Percentiles rank a stretch among this genome's conserved stretches.
Conservation (phyloP, 139 green algal genomes). For the Edaphochlamys debaryana region DNA sequence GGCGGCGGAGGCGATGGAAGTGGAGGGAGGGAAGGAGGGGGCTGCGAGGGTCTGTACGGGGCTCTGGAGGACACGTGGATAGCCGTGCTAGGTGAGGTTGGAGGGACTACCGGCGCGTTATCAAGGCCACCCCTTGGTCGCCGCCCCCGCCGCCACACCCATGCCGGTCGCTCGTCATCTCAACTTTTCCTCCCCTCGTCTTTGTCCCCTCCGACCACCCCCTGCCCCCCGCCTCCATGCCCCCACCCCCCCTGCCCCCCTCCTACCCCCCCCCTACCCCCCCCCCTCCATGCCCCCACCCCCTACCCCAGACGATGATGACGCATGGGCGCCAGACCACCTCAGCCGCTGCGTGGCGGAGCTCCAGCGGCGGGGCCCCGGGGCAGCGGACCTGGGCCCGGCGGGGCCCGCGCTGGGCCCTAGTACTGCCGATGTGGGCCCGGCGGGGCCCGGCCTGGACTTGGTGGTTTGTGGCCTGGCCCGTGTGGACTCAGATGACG, state of each 20-base stretch:
- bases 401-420: too few species aligned
- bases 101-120: background rate
- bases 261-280: too few species aligned
- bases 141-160: background rate
- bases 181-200: too few species aligned
- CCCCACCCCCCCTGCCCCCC: too few species aligned
- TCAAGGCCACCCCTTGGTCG: background rate
- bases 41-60: too few species aligned
- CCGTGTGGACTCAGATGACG: background rate
- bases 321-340: constrained; percentile 30
- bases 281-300: too few species aligned
- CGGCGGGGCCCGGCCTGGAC: background rate
- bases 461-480: background rate
- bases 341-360: background rate
- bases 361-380: too few species aligned
- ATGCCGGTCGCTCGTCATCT: background rate
- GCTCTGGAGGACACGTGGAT: background rate
- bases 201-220: too few species aligned
- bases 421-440: too few species aligned
- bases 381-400: too few species aligned
- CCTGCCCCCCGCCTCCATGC: too few species aligned
- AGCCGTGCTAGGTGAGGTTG: constrained; percentile 35
- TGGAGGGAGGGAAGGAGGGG: too few species aligned
- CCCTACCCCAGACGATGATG: constrained; percentile 31
- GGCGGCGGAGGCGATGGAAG: background rate